These are phyloP conservation scores for Vachellia pachyceras DNA, from an alignment of 306 rosid genomes.

Conservation along the genomic window DNA sequence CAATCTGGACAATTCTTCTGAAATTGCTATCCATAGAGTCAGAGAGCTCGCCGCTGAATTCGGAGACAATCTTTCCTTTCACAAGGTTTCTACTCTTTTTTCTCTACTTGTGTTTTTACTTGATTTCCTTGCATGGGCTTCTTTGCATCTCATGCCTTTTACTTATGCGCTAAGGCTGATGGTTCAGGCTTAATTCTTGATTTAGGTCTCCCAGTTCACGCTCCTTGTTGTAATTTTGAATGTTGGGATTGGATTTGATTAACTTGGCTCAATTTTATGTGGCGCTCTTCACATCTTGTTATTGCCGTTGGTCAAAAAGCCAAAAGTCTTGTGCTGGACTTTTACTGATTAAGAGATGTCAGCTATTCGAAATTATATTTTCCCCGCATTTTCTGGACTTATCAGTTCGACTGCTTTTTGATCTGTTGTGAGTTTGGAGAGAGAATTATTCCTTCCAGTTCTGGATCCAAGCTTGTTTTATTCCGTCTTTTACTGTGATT, in stretches of 20 bases:
- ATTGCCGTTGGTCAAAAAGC: conserved; percentile 16
- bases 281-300: not conserved
- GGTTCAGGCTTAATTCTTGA: conserved; percentile 1
- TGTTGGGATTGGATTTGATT: not conserved
- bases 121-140: not conserved
- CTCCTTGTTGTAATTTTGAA: conserved; percentile 4
- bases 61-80: conserved; percentile 77
- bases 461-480: conserved; percentile 33
- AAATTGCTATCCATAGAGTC: conserved; percentile 64
- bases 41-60: conserved; percentile 76
- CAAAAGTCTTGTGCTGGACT: conserved; percentile 10
- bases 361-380: conserved; percentile 13
- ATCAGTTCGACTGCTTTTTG: conserved; percentile 10
- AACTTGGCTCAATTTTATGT: conserved; percentile 3
- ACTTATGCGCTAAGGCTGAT: not conserved
- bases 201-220: conserved; percentile 31
- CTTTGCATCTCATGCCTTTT: not conserved
- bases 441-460: not conserved
- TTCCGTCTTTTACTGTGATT: conserved; percentile 10
- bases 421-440: conserved; percentile 30
- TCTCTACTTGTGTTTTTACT: not conserved
- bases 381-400: not conserved
- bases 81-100: conserved; percentile 55
- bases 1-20: conserved; percentile 85
- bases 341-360: not conserved